Evolutionary conservation across 163 green algal species (phyloP), one percentile per base, ranked within the genome.

Genomic region (Prototheca wickerhamii): DNA sequence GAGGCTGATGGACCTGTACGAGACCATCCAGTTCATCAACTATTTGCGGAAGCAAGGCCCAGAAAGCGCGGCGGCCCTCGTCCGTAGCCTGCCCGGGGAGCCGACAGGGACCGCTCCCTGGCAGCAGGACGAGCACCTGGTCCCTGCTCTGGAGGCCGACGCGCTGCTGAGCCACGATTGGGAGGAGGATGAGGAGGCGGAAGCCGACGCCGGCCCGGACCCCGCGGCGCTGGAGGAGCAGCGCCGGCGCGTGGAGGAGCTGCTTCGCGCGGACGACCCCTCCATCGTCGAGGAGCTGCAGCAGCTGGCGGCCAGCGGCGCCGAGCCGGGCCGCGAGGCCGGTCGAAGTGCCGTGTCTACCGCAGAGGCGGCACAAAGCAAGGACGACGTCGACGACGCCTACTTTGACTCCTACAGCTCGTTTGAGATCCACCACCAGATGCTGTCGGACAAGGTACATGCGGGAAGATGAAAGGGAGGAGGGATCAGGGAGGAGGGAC

Each of bases 321-420:
- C 7, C n/a, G 59, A 26, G 18, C 23, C 18, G 18, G 35, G 34
- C 20, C 26, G 5, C 50, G 50, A 18, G 12, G 35, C 25, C 25
- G 60, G 34, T 33, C 62, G 26, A 63, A n/a, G n/a, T n/a, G n/a
- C n/a, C n/a, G n/a, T n/a, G n/a, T n/a, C n/a, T n/a, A 33, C 64
- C 21, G 60, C 65, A 63, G 58, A 43, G 43, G 54, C 18, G 46
- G 55, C 42, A 52, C 25, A 37, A 57, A 31, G 18, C 43, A 29
- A 25, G 28, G 31, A 25, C 31, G 29, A 33, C 3, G 51, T 93
- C 33, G 87, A 96, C 42, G 63, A 69, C 2, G 66, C 64, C n/a
- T 98, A 98, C 72, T 98, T 97, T 77, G 86, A 96, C 63, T 94
- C 84, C n/a, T 98, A 98, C 76, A 78, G 79, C 46, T 74, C 78